Base-by-base conservation (phyloP, 768 basidiomycete species). In the Xanthoconium purpureum region DNA sequence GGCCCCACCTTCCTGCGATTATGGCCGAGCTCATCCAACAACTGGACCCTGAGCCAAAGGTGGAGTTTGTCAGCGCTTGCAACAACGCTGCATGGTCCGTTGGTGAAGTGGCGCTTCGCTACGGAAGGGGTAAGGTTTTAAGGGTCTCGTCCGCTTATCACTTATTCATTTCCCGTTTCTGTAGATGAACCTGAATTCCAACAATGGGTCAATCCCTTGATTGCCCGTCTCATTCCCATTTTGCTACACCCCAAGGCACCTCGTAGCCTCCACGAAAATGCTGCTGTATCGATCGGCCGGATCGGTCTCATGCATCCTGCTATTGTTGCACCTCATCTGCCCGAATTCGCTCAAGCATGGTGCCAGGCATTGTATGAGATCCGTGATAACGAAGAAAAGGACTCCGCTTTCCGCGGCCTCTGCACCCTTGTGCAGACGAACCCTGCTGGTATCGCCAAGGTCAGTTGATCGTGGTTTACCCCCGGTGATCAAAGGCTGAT, bases 61-160 rank as follows among this genome's bases (percentile, higher is more conserved):
- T 89, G 33, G 95, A 98, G 71, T 94, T 94, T 66, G 85, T 98
- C 59, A 95, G 93, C 62, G 97, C 96, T 6, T 95, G 93, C 71
- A 99, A 99, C 74, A 99, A 99, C 68, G 97, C 97, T 11, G 96
- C 96, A 1, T 99, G 97, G 97, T 94, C 94, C n/a, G 94, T 97
- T 30, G 97, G 97, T 43, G 97, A 99, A 73, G 93, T 99, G 33
- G 93, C 97, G 9, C 75, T 99, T 59, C 91, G 94, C 46, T 94
- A 91, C 68, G 91, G 93, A 50, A 78, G 84, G 61, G 88, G 91
- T 89, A 67, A 54, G 52, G 51, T 32, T 51, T 63, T 5, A 20
- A 43, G 18, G 18, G 13, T 20, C 17, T 50, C 9, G 14, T 46
- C 49, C 20, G 2, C 29, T 29, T 32, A 28, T 54, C 45, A 40